phyloP scores from a whole-genome alignment of 192 early-diverging fungal genomes.

The Geranomyces michiganensis region DNA sequence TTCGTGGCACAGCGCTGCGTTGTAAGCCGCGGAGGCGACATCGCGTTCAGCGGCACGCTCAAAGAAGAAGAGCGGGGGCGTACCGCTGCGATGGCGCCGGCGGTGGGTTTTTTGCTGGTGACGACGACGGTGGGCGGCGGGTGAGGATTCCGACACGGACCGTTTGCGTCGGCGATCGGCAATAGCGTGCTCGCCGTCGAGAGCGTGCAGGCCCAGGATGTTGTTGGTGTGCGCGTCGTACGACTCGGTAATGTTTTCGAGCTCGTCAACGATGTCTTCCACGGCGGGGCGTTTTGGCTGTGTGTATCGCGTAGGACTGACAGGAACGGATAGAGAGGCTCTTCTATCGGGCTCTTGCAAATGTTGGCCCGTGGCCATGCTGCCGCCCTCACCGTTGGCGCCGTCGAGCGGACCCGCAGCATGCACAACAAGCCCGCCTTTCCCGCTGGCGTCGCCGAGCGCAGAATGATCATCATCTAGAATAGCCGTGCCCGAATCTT shows the following conservation, averaged over 20 bases:
- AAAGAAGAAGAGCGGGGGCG: slow-evolving; percentile 1
- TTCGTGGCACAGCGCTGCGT: slow-evolving; percentile 16
- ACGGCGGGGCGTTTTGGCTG: background rate
- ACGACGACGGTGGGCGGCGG: background rate
- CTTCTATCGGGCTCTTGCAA: background rate
- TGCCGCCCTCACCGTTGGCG: background rate
- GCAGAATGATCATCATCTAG: background rate
- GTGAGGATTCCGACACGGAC: background rate
- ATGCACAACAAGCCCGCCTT: too few species aligned
- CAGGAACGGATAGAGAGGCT: background rate
- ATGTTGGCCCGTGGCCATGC: background rate
- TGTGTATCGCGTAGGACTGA: background rate
- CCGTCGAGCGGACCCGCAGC: too few species aligned
- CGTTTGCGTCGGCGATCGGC: background rate
- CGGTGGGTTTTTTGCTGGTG: too few species aligned
- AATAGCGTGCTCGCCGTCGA: background rate
- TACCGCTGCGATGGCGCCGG: background rate
- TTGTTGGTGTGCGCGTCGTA: slow-evolving; percentile 1
- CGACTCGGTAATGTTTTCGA: slow-evolving; percentile 4
- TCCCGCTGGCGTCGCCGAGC: too few species aligned
- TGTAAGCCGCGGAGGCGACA: slow-evolving; percentile 15
- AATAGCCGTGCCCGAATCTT: background rate
- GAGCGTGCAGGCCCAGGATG: background rate
- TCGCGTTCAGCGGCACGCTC: slow-evolving; percentile 18
- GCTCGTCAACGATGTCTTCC: slow-evolving; percentile 7